Conservation (phyloP, 495 filamentous ascomycete species). For the Xylaria flabelliformis region DNA sequence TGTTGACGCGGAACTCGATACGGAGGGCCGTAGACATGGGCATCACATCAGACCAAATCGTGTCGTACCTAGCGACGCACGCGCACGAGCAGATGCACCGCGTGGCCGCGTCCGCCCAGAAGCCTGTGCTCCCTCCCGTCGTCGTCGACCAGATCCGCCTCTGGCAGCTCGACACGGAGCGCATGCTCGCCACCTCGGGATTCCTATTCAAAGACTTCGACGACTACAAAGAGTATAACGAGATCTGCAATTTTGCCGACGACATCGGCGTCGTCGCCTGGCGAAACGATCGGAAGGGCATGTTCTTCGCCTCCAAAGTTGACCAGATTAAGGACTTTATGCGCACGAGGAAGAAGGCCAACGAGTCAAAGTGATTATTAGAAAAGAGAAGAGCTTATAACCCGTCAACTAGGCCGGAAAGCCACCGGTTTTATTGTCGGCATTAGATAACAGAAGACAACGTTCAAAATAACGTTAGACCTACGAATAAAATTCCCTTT, state of each 20-base stretch:
- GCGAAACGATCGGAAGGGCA: constrained; percentile 76
- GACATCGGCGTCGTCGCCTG: constrained; percentile 92
- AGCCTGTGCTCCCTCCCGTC: constrained; percentile 83
- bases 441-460: not conserved
- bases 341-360: constrained; percentile 63
- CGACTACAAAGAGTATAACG: constrained; percentile 75
- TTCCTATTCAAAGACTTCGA: constrained; percentile 92
- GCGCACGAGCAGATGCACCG: constrained; percentile 92
- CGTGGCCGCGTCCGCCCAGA: constrained; percentile 57
- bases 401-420: no score
- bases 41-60: constrained; percentile 94
- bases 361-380: constrained; percentile 28
- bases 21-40: constrained; percentile 84
- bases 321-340: constrained; percentile 85
- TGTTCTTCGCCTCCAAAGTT: constrained; percentile 86
- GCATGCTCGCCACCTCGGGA: constrained; percentile 80
- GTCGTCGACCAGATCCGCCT: constrained; percentile 97
- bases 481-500: not conserved
- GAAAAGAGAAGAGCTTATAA: not conserved
- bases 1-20: constrained; percentile 84
- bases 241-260: constrained; percentile 77
- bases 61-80: constrained; percentile 83
- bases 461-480: not conserved
- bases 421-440: not conserved
- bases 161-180: constrained; percentile 96